Evolutionary conservation across 148 eudicot species (phyloP).

Genomic region (Arbutus unedo): DNA sequence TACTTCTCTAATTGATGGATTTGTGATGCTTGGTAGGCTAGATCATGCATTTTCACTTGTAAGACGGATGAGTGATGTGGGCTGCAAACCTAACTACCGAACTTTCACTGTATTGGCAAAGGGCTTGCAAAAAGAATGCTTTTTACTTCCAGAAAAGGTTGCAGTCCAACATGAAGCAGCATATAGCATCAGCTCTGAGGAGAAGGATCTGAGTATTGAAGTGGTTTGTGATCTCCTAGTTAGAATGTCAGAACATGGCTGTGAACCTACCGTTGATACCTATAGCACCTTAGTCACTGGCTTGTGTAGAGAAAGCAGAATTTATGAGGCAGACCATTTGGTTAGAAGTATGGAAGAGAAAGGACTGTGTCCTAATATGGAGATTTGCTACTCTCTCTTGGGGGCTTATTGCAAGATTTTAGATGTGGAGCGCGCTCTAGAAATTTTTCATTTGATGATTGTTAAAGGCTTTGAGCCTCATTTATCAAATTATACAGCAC

Average conservation of each 20-base stretch:
- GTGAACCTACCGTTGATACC: conserved; percentile 52
- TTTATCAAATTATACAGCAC: conserved; percentile 43
- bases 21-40: conserved; percentile 48
- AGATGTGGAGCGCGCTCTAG: conserved; percentile 54
- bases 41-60: conserved; percentile 63
- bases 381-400: conserved; percentile 42
- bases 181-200: conserved; percentile 25
- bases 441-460: conserved; percentile 35
- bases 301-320: conserved; percentile 51
- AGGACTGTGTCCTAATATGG: conserved; percentile 34
- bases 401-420: conserved; percentile 45
- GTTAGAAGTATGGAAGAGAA: conserved; percentile 53
- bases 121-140: conserved; percentile 52
- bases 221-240: conserved; percentile 34
- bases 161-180: conserved; percentile 43
- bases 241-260: conserved; percentile 53
- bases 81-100: conserved; percentile 55
- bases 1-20: conserved; percentile 67
- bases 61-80: conserved; percentile 40
- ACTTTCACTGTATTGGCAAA: conserved; percentile 49
- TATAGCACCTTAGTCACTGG: conserved; percentile 48
- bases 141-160: conserved; percentile 34
- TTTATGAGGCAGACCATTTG: conserved; percentile 52
- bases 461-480: conserved; percentile 37
- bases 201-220: conserved; percentile 29